Conservation (phyloP, 2,329 filamentous ascomycete species). For the Penicillium sp. region DNA sequence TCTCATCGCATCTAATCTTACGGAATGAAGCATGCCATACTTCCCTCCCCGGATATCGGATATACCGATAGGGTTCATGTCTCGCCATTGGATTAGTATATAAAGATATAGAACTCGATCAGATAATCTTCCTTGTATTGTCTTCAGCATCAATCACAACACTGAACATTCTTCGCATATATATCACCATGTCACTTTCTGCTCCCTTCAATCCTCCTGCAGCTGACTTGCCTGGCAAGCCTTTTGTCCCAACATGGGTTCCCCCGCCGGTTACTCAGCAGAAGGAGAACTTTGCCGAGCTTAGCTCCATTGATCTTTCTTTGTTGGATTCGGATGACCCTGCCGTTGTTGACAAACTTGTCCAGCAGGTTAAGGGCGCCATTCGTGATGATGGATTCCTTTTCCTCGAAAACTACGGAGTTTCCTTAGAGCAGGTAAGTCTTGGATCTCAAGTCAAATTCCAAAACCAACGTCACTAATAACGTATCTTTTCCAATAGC, state of each 20-base stretch:
- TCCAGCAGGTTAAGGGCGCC: constrained; percentile 46
- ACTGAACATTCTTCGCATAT: not conserved
- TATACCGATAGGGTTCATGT: not conserved
- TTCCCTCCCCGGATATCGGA: not conserved
- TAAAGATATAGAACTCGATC: constrained; percentile 6
- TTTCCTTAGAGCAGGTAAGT: constrained; percentile 47
- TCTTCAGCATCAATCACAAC: not conserved
- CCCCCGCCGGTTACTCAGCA: constrained; percentile 50
- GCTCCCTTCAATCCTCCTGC: constrained; percentile 46
- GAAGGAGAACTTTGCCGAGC: constrained; percentile 46
- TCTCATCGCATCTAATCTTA: not conserved
- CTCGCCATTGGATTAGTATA: not conserved
- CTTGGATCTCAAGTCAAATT: not conserved
- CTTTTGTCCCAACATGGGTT: constrained; percentile 45
- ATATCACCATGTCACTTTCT: constrained; percentile 25
- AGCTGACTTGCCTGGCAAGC: constrained; percentile 41
- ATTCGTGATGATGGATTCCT: constrained; percentile 49
- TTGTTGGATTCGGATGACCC: constrained; percentile 47
- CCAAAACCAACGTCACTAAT: not conserved
- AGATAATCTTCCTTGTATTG: not conserved
- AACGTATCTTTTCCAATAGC: constrained; percentile 15
- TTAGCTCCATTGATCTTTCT: constrained; percentile 48
- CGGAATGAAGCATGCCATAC: not conserved
- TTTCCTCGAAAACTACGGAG: constrained; percentile 53
- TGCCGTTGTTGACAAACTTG: constrained; percentile 45